phyloP scores from a whole-genome alignment of 768 basidiomycete genomes.

The Rhodocollybia butyracea region DNA sequence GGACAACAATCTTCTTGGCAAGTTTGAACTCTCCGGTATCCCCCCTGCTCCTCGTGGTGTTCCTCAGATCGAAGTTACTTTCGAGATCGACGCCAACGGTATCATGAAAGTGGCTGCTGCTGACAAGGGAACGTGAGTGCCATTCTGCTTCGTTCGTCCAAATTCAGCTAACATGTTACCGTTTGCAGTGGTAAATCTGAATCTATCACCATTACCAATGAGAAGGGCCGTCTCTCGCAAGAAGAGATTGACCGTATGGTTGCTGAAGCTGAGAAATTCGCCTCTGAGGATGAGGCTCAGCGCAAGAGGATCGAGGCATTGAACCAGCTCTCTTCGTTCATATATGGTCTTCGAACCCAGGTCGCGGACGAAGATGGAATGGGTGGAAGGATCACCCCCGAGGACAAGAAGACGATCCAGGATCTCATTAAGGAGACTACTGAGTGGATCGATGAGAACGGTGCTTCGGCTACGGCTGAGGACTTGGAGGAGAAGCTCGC shows the following conservation, averaged over 20 bases:
- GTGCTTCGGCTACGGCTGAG: slow-evolving; percentile 71
- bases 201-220: slow-evolving; percentile 92
- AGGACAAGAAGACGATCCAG: slow-evolving; percentile 82
- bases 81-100: slow-evolving; percentile 94
- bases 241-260: slow-evolving; percentile 98
- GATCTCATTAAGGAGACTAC: slow-evolving; percentile 82
- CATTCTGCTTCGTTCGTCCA: background rate
- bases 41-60: slow-evolving; percentile 96
- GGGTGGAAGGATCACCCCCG: slow-evolving; percentile 80
- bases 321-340: slow-evolving; percentile 75
- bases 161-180: background rate
- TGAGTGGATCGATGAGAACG: slow-evolving; percentile 90
- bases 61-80: slow-evolving; percentile 95
- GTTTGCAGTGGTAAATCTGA: slow-evolving; percentile 72
- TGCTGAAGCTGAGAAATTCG: slow-evolving; percentile 88
- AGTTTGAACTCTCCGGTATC: slow-evolving; percentile 90
- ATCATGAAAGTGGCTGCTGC: slow-evolving; percentile 92
- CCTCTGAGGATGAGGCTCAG: slow-evolving; percentile 73
- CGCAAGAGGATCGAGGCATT: slow-evolving; percentile 85
- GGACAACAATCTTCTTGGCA: slow-evolving; percentile 98
- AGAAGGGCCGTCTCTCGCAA: slow-evolving; percentile 86
- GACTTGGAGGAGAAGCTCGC: slow-evolving; percentile 90
- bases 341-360: slow-evolving; percentile 87
- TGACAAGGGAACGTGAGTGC: slow-evolving; percentile 87
- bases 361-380: slow-evolving; percentile 85